Conservation (phyloP, 306 rosid genomes). For the Erythrophleum fordii region DNA sequence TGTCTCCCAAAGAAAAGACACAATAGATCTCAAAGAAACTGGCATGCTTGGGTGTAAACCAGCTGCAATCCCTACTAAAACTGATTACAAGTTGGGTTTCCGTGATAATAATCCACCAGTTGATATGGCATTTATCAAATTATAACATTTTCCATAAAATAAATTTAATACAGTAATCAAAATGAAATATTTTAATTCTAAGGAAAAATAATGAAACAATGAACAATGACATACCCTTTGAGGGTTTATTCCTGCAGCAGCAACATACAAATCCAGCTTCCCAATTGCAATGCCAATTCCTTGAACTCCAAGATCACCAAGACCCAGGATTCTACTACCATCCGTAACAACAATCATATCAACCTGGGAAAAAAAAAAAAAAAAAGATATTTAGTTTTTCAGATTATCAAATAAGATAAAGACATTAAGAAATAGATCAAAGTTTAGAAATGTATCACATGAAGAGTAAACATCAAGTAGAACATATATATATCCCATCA, state of each 20-base stretch:
- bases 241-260: constrained; percentile 99
- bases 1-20: too few relatives aligned
- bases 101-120: too few relatives aligned
- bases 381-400: not conserved
- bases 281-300: constrained; percentile 97
- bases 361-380: constrained; percentile 61
- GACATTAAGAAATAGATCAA: not conserved
- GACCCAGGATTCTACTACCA: constrained; percentile 98
- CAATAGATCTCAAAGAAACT: too few relatives aligned
- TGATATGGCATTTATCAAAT: constrained; percentile 32
- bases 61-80: too few relatives aligned
- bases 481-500: not conserved
- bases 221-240: constrained; percentile 71
- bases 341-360: constrained; percentile 99
- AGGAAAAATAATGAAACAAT: constrained; percentile 23
- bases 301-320: constrained; percentile 99
- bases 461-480: constrained; percentile 16
- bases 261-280: constrained; percentile 95
- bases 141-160: constrained; percentile 12
- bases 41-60: too few relatives aligned
- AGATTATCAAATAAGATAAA: constrained; percentile 21
- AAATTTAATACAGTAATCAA: constrained; percentile 16
- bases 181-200: constrained; percentile 23
- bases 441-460: not conserved
- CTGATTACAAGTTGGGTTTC: too few relatives aligned